phyloP scores from a whole-genome alignment of 306 rosid genomes.

The Quillaja saponaria region DNA sequence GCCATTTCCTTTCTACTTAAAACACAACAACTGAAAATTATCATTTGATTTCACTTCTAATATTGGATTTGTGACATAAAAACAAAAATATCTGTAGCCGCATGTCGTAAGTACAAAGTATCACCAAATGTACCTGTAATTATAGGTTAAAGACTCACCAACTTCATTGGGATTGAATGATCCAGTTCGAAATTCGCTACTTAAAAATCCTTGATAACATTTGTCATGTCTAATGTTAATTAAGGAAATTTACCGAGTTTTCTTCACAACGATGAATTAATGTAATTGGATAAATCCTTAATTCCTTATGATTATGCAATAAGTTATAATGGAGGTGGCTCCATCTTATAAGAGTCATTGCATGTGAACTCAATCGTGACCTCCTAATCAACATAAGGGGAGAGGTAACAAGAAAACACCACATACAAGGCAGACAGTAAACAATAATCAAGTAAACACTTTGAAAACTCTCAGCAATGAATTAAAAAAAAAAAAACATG shows the following conservation, averaged over 20 bases:
- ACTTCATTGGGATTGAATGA: too few relatives aligned
- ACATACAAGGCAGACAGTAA: too few relatives aligned
- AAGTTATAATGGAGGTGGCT: constrained; percentile 56
- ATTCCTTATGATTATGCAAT: constrained; percentile 8
- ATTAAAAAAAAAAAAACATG: too few relatives aligned
- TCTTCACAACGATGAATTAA: neutral
- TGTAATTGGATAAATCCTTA: neutral
- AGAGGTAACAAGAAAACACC: constrained; percentile 63
- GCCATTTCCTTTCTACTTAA: too few relatives aligned
- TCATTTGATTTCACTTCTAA: too few relatives aligned
- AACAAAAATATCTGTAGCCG: too few relatives aligned
- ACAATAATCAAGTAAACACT: too few relatives aligned
- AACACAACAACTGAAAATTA: too few relatives aligned
- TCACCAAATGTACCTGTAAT: constrained; percentile 64
- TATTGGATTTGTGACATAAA: too few relatives aligned
- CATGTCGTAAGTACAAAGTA: constrained; percentile 5
- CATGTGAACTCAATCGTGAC: constrained; percentile 76
- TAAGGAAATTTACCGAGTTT: constrained; percentile 42
- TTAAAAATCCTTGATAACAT: too few relatives aligned
- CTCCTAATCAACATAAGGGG: constrained; percentile 72
- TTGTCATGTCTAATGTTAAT: constrained; percentile 60
- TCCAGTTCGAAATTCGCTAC: too few relatives aligned
- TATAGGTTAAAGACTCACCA: constrained; percentile 89
- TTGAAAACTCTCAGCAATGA: too few relatives aligned
- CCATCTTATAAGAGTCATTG: constrained; percentile 65